Percentiles rank a stretch among this genome's conserved stretches.
These are phyloP conservation scores for Botrytis porri DNA, from an alignment of 2,329 filamentous ascomycete genomes.

Conservation along the genomic window DNA sequence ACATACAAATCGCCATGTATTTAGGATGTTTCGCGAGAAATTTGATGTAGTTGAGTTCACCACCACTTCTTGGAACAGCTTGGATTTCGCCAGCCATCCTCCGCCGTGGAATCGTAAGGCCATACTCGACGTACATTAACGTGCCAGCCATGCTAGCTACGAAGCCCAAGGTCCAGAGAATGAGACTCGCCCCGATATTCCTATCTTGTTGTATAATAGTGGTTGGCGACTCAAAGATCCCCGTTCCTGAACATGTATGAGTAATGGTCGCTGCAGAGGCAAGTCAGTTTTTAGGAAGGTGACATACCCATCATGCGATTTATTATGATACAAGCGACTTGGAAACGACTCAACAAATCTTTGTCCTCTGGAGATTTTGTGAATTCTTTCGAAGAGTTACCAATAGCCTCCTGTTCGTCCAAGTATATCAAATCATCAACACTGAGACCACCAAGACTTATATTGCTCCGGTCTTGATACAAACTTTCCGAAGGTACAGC, in stretches of 20 bases:
- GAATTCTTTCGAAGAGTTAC: conserved; percentile 5
- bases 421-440: background rate
- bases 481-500: background rate
- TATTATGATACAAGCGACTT: conserved; percentile 12
- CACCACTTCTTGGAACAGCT: conserved; percentile 45
- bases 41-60: conserved; percentile 46
- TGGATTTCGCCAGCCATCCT: conserved; percentile 42
- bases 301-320: conserved; percentile 19
- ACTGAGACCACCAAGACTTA: conserved; percentile 7
- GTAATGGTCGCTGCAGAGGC: background rate
- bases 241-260: conserved; percentile 25
- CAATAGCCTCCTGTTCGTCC: background rate
- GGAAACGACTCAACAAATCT: conserved; percentile 17
- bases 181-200: conserved; percentile 52
- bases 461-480: background rate
- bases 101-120: conserved; percentile 47
- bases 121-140: conserved; percentile 45
- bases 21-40: background rate
- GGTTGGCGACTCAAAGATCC: conserved; percentile 49
- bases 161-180: conserved; percentile 52
- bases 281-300: too few relatives aligned
- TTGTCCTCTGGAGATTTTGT: background rate
- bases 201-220: conserved; percentile 45
- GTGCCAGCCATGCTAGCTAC: conserved; percentile 31
- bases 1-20: conserved; percentile 40